These are phyloP conservation scores for Lactarius trivialis DNA, from an alignment of 768 basidiomycete species.

Conservation along the genomic window DNA sequence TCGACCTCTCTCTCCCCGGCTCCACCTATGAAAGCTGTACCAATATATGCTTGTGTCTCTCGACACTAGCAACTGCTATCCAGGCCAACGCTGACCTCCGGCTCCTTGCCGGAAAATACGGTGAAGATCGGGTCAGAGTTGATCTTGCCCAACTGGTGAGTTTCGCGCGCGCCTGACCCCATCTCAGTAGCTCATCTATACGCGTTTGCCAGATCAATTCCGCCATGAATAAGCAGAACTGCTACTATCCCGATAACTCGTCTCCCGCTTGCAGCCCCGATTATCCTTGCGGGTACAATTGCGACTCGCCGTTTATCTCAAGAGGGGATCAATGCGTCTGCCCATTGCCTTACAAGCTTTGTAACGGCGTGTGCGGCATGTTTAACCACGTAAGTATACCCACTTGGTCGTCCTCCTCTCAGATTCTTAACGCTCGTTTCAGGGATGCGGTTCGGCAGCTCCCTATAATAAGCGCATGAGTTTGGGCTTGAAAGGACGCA, in stretches of 20 bases:
- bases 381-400: conserved; percentile 15
- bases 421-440: not conserved
- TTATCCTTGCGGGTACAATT: conserved; percentile 35
- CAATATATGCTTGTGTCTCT: conserved; percentile 37
- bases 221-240: conserved; percentile 30
- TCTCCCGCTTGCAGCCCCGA: conserved; percentile 29
- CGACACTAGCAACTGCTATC: conserved; percentile 24
- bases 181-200: not conserved
- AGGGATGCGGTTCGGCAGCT: conserved; percentile 38
- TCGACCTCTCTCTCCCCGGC: conserved; percentile 6
- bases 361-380: conserved; percentile 37
- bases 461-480: conserved; percentile 26
- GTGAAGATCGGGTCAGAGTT: conserved; percentile 4
- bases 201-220: conserved; percentile 29
- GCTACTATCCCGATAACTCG: conserved; percentile 32
- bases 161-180: not conserved
- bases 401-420: not conserved
- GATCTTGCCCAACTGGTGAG: conserved; percentile 27
- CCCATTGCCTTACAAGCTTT: conserved; percentile 30
- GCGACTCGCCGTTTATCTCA: conserved; percentile 28
- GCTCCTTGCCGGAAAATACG: conserved; percentile 15
- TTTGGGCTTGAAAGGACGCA: conserved; percentile 1
- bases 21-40: conserved; percentile 14
- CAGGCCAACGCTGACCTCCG: conserved; percentile 9
- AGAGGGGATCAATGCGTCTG: conserved; percentile 35